Conservation (phyloP, 1,284 basidiomycete species). For the Mycena citricolor region DNA sequence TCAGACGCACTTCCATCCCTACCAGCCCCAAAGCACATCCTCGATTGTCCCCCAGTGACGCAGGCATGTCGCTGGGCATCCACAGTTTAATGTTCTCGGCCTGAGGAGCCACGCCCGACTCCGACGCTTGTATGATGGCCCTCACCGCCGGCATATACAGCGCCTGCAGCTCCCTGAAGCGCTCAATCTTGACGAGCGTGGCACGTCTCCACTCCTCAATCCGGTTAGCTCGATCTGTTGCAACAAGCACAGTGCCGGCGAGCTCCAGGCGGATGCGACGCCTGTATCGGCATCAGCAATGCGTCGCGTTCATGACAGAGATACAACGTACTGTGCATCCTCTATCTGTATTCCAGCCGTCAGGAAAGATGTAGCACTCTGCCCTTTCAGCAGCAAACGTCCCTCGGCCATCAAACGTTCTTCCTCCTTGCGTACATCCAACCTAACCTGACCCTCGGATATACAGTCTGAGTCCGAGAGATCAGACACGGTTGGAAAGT, state of each 20-base stretch:
- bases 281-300: neutral
- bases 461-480: neutral
- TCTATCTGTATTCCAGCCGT: slow-evolving; percentile 2
- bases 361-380: slow-evolving; percentile 1
- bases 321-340: slow-evolving; percentile 1
- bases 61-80: slow-evolving; percentile 2
- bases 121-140: neutral
- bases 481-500: no score
- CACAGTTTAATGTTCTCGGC: slow-evolving; percentile 8
- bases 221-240: slow-evolving; percentile 4
- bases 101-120: neutral
- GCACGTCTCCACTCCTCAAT: slow-evolving; percentile 12
- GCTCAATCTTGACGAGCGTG: slow-evolving; percentile 8
- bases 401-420: neutral
- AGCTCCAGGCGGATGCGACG: neutral
- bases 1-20: slow-evolving; percentile 6
- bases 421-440: neutral
- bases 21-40: neutral
- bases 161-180: slow-evolving; percentile 15
- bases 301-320: neutral
- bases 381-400: neutral
- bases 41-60: neutral
- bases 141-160: slow-evolving; percentile 13
- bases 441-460: neutral
- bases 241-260: neutral